Evolutionary conservation across 129 eudicot species (phyloP).

Genomic region (Artemisia tridentata): DNA sequence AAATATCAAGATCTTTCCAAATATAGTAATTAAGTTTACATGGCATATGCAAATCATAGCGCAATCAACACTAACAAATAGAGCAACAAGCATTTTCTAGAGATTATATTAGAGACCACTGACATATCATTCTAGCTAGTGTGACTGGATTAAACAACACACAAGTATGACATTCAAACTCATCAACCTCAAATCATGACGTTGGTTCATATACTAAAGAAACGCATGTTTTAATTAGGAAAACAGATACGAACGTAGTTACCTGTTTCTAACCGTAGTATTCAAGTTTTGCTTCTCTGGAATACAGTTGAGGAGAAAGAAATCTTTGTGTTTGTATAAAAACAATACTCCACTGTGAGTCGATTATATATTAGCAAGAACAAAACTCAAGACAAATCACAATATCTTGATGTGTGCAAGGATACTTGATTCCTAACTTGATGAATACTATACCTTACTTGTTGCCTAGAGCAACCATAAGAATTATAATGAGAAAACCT

Average conservation of each 20-base stretch:
- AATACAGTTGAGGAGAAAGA: slow-evolving; percentile 24
- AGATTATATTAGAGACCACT: neutral
- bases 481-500: slow-evolving; percentile 28
- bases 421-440: slow-evolving; percentile 64
- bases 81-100: neutral
- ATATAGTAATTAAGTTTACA: slow-evolving; percentile 5
- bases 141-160: neutral
- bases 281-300: neutral
- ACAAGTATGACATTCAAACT: neutral
- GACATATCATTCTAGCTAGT: neutral
- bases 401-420: slow-evolving; percentile 25
- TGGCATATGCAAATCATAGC: neutral
- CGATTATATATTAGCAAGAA: slow-evolving; percentile 29
- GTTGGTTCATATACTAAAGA: neutral
- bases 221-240: neutral
- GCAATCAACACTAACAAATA: neutral
- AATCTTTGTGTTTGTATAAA: slow-evolving; percentile 31
- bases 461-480: slow-evolving; percentile 57
- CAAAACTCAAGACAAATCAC: slow-evolving; percentile 17
- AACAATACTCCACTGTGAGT: slow-evolving; percentile 35
- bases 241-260: neutral
- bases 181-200: neutral
- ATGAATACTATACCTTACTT: slow-evolving; percentile 60
- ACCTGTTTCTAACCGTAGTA: neutral
- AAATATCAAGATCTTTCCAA: neutral